phyloP scores from a whole-genome alignment of 75 land plant species.

The Gnetum montanum region DNA sequence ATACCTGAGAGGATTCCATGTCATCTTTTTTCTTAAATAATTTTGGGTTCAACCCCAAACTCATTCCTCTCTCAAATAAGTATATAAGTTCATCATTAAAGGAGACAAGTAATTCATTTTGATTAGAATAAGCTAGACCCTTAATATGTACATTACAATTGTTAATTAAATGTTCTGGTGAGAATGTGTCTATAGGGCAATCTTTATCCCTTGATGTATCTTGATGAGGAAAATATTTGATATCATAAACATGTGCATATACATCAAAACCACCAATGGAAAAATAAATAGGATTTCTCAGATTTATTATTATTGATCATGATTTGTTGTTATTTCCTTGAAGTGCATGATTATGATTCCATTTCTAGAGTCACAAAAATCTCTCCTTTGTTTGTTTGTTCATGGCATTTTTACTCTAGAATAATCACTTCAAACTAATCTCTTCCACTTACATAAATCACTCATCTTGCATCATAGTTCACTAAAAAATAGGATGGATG shows the following conservation, averaged over 20 bases:
- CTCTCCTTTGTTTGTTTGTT: no score
- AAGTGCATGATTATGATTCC: no score
- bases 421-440: no score
- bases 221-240: constrained; percentile 41
- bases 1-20: constrained; percentile 49
- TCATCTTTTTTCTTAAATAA: constrained; percentile 1
- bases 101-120: constrained; percentile 75
- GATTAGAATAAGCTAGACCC: constrained; percentile 73
- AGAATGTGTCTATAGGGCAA: constrained; percentile 47
- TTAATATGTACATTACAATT: constrained; percentile 62
- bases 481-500: no score
- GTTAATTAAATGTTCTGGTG: constrained; percentile 67
- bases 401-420: no score
- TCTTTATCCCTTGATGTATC: constrained; percentile 36
- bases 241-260: constrained; percentile 80
- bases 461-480: no score
- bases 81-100: constrained; percentile 85
- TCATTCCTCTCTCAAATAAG: constrained; percentile 54
- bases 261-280: constrained; percentile 79
- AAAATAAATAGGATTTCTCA: constrained; percentile 62
- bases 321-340: no score
- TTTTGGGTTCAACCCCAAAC: constrained; percentile 56
- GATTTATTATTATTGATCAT: constrained; percentile 82
- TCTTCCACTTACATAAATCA: no score
- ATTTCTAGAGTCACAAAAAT: no score